Evolutionary conservation across 1,284 basidiomycete genomes (phyloP), one percentile per base, ranked within the genome.

Genomic region (Thecaphora thlaspeos): DNA sequence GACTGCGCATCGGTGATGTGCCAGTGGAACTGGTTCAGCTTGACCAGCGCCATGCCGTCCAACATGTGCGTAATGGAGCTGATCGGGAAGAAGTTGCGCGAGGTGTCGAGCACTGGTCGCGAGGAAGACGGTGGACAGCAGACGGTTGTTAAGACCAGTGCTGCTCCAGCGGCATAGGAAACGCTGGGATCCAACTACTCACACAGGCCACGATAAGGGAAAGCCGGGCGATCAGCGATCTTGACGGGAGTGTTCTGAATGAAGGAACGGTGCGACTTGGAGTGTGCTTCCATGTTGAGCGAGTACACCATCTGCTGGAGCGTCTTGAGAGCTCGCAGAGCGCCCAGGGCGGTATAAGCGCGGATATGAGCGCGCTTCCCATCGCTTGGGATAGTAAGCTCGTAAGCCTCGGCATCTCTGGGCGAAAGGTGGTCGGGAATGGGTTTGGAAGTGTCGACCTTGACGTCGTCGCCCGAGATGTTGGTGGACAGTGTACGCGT

Each of bases 41-140:
- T 95, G 64, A 88, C 87, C 83, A 84, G 86, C 56, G 86, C 86
- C 90, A 92, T 91, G 1, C 88, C 86, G 63, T 91, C 87, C 18
- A 95, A 77, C 8, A 87, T 88, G 28, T 86, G 83, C 52, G 86
- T 82, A 70, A 92, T 84, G 65, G 88, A 86, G 0, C 73, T 10
- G 4, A 75, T 79, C 21, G 77, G 66, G 36, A 65, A 85, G 81
- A 76, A 88, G 76, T 87, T 84, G 11, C 87, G 80, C 1, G 86
- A 78, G 0, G 88, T 93, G 69, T 95, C 91, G 11, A 95, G 82
- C 81, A 88, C 44, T 46, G 17, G 5, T 5, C 17, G n/a, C n/a
- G n/a, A n/a, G n/a, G n/a, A n/a, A n/a, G n/a, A n/a, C n/a, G n/a
- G n/a, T n/a, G n/a, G n/a, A n/a, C n/a, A n/a, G n/a, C n/a, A n/a